Percentiles rank a stretch among this genome's conserved stretches.
phyloP scores from a whole-genome alignment of 164 flowering plant species.

The Dillenia turbinata region DNA sequence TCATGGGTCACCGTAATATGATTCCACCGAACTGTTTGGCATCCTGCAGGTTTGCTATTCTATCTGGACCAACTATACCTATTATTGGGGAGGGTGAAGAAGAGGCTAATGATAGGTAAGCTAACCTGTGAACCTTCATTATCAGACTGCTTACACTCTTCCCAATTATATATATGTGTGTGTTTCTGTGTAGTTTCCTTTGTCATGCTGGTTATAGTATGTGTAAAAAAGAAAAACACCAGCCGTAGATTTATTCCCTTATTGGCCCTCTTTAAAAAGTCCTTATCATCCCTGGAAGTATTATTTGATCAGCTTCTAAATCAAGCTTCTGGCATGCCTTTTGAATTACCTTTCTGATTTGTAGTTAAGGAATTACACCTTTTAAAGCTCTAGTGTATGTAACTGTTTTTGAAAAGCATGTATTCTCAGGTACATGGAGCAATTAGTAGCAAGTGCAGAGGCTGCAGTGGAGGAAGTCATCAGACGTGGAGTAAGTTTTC shows the following conservation, averaged over 20 bases:
- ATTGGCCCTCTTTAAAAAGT: too few species aligned
- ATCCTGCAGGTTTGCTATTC: slow-evolving; percentile 78
- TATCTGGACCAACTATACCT: slow-evolving; percentile 96
- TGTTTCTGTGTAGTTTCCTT: neutral
- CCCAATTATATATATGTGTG: too few species aligned
- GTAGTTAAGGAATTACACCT: too few species aligned
- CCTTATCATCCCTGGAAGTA: too few species aligned
- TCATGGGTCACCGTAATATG: neutral
- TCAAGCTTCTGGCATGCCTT: too few species aligned
- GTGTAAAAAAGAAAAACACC: too few species aligned
- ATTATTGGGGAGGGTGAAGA: slow-evolving; percentile 96
- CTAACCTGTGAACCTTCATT: neutral
- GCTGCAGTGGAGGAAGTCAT: slow-evolving; percentile 98
- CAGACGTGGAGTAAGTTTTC: slow-evolving; percentile 69
- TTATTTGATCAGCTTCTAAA: too few species aligned
- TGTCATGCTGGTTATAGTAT: neutral
- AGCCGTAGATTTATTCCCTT: too few species aligned
- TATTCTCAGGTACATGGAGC: slow-evolving; percentile 76
- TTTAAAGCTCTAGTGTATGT: too few species aligned
- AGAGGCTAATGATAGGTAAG: slow-evolving; percentile 96
- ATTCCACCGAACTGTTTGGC: slow-evolving; percentile 3
- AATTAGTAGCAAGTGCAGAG: slow-evolving; percentile 92
- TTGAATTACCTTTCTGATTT: too few species aligned
- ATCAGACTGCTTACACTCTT: too few species aligned
- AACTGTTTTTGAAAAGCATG: too few species aligned